Evolutionary conservation across 768 basidiomycete species (phyloP).

Genomic region (Polyporus arcularius): DNA sequence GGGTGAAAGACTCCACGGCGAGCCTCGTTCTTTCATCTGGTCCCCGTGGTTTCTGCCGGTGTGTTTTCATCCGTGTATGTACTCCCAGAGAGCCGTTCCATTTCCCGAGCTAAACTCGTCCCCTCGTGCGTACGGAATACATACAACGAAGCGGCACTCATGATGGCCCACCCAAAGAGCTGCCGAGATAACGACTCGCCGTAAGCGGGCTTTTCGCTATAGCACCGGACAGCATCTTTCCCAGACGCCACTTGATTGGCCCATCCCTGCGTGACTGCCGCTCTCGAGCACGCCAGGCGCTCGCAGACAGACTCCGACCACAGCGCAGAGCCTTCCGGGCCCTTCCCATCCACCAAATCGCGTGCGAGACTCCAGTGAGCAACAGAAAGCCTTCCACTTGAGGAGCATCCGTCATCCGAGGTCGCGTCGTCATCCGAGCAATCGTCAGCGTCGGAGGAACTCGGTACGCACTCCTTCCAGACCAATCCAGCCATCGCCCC

Average conservation of each 20-base stretch:
- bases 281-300: slow-evolving; percentile 11
- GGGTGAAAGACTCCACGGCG: too few relatives aligned
- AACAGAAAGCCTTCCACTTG: neutral
- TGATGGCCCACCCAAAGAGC: slow-evolving; percentile 11
- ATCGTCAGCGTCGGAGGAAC: slow-evolving; percentile 8
- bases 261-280: neutral
- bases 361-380: neutral
- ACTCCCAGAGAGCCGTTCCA: slow-evolving; percentile 20
- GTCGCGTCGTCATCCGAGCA: neutral
- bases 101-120: slow-evolving; percentile 23
- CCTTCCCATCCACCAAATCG: neutral
- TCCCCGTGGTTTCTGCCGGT: too few relatives aligned
- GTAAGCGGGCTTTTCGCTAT: slow-evolving; percentile 21
- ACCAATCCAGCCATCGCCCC: slow-evolving; percentile 9
- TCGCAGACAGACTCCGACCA: neutral
- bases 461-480: slow-evolving; percentile 14
- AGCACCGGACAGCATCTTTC: slow-evolving; percentile 10
- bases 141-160: slow-evolving; percentile 21
- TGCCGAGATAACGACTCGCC: slow-evolving; percentile 22
- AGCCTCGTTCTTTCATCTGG: too few relatives aligned
- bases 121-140: slow-evolving; percentile 20
- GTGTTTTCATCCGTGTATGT: too few relatives aligned
- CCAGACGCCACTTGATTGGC: slow-evolving; percentile 16
- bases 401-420: neutral
- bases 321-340: neutral